Conservation (phyloP, 805 yeast genomes). For the baker's yeast (Saccharomyces cerevisiae) region DNA sequence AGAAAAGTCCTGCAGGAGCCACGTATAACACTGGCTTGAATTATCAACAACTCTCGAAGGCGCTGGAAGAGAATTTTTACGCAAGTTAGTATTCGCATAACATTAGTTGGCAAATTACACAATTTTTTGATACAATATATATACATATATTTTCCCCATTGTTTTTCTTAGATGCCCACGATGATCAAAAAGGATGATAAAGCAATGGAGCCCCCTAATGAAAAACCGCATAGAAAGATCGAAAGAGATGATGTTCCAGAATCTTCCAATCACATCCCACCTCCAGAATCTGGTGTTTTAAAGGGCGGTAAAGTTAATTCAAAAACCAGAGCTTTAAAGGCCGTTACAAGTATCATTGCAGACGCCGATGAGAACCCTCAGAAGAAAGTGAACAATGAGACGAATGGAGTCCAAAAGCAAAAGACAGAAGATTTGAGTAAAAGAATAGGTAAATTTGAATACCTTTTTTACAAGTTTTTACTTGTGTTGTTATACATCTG, state of each 20-base stretch:
- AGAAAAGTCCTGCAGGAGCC: background rate
- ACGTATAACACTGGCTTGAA: background rate
- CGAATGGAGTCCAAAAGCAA: background rate
- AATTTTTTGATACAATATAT: background rate
- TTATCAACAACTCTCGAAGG: background rate
- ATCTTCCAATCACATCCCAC: conserved; percentile 11
- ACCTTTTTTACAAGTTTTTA: conserved; percentile 37
- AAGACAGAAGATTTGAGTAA: conserved; percentile 8
- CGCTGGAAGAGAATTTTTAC: background rate
- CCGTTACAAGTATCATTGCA: conserved; percentile 13
- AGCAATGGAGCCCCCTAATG: background rate
- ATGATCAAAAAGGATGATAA: background rate
- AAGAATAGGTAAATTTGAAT: conserved; percentile 14
- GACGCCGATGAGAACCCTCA: conserved; percentile 4
- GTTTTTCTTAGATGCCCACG: background rate
- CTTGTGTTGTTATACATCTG: conserved; percentile 46
- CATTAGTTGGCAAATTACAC: background rate
- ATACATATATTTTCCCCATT: background rate
- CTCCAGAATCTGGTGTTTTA: conserved; percentile 16
- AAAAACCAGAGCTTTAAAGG: conserved; percentile 13
- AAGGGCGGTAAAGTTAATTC: conserved; percentile 9
- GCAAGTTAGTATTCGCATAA: background rate
- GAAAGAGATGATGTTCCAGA: background rate
- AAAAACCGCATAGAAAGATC: background rate
- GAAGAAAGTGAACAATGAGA: background rate